Evolutionary conservation across 768 basidiomycete species (phyloP).

Genomic region (Sistotremastrum suecicum): DNA sequence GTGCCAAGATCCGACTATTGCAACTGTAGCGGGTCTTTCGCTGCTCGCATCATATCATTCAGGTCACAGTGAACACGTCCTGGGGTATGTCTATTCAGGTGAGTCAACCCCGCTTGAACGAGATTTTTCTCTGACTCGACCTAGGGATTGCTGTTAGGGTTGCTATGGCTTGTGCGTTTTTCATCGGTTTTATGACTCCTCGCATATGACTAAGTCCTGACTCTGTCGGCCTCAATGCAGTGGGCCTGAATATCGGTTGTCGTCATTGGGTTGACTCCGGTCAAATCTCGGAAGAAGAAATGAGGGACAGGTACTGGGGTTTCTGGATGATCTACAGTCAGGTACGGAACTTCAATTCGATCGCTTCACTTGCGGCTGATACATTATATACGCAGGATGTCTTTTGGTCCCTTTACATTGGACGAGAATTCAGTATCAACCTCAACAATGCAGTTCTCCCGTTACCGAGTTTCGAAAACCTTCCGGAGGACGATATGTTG

Average conservation of each 20-base stretch:
- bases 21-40: conserved; percentile 25
- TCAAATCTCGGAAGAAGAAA: conserved; percentile 35
- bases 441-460: conserved; percentile 11
- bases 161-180: conserved; percentile 39
- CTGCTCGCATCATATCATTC: conserved; percentile 26
- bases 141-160: conserved; percentile 45
- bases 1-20: conserved; percentile 25
- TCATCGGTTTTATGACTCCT: background rate
- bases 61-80: conserved; percentile 23
- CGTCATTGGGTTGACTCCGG: conserved; percentile 41
- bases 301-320: conserved; percentile 46
- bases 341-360: conserved; percentile 13
- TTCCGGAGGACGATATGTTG: too few species aligned
- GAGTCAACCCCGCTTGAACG: too few species aligned
- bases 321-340: conserved; percentile 46
- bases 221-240: conserved; percentile 15
- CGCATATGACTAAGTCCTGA: background rate
- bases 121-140: too few species aligned
- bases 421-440: conserved; percentile 41
- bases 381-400: conserved; percentile 27
- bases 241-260: conserved; percentile 44
- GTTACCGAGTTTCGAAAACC: too few species aligned
- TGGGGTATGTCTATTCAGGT: conserved; percentile 24
- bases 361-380: too few species aligned
- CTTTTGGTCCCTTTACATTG: conserved; percentile 55